Base-by-base conservation (phyloP, 495 filamentous ascomycete genomes). In the Annulohypoxylon nitens region DNA sequence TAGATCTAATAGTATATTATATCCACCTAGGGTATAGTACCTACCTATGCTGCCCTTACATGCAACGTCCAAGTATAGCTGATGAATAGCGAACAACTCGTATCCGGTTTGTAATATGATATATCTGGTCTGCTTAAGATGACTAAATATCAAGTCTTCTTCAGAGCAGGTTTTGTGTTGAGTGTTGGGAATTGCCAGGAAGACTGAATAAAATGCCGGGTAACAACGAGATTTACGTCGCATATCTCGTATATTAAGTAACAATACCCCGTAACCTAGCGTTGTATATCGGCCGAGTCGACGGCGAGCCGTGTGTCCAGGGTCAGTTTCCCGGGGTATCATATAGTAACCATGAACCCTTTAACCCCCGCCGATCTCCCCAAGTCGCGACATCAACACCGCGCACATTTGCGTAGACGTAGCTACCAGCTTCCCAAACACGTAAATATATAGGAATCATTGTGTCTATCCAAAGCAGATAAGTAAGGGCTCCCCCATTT, bases 401-500 rank as follows among this genome's bases (percentile, higher is more conserved):
- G 23, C 14, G 14, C 53, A 36, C 16, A 57, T 6, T 18, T 36
- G 14, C 30, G 14, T 37, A 57, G 5, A 33, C 11, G 20, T 26
- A 33, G 30, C 12, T 54, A n/a, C 25, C 50, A 57, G 33, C 53
- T 57, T 57, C 53, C 53, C 30, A n/a, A 57, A 36, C 53, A 57
- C 53, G 53, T 23, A 36, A 36, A 33, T 57, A n/a, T 9, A 4
- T 36, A 55, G 4, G 36, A 37, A 8, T 57, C 14, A 20, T n/a
- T 11, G 7, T 55, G 14, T 34, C 51, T 16, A 57, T 57, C 9
- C 10, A 37, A 9, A n/a, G n/a, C 26, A 57, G 30, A 20, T 37
- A 57, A 57, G 53, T 57, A 37, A 57, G 53, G 53, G 53, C 53
- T 57, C 30, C 53, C 53, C 53, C 53, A 57, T 36, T 57, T 57